Evolutionary conservation across 768 basidiomycete genomes (phyloP), one percentile per base, ranked within the genome.

Genomic region (Hysterangium stoloniferum): DNA sequence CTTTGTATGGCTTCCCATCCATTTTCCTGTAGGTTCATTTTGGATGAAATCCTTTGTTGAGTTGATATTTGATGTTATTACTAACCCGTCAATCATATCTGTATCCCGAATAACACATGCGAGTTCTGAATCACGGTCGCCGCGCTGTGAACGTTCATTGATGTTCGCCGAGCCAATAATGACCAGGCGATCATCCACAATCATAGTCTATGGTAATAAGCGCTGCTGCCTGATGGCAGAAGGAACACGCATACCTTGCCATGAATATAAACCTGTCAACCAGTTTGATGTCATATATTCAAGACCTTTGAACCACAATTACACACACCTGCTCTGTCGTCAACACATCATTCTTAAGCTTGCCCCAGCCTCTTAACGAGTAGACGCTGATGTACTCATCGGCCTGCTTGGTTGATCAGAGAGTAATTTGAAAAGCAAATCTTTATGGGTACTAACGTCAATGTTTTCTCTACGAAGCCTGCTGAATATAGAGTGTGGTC

Each of bases 81-180:
- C 77, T 45, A 55, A 86, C 89, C 90, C 78, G 53, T 95, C 84
- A 45, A 98, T 86, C 87, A 99, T 86, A 60, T 99, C 95, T 3
- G 95, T 98, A 60, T 99, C 96, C 55, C 92, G 75, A 45, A 98
- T 88, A 38, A 99, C 81, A 32, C 88, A 82, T 3, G 92, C 91
- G 29, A 98, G 65, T 63, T 99, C 96, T 2, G 95, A 98, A 65
- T 99, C 96, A 25, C 96, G 83, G 64, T 99, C 95, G 20, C 96
- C 96, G 25, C 91, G 77, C 61, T 90, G 89, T 12, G 91, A 95
- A 32, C 96, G 81, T 63, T 99, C 96, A 62, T 99, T 98, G 71
- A 99, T 92, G 64, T 96, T 98, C 15, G 95, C 95, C 48, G 91
- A 93, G 13, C 92, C 92, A 56, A 96, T 96, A 61, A 96, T 92